phyloP scores from a whole-genome alignment of 2,329 filamentous ascomycete species.

The Fusarium odoratissimum region DNA sequence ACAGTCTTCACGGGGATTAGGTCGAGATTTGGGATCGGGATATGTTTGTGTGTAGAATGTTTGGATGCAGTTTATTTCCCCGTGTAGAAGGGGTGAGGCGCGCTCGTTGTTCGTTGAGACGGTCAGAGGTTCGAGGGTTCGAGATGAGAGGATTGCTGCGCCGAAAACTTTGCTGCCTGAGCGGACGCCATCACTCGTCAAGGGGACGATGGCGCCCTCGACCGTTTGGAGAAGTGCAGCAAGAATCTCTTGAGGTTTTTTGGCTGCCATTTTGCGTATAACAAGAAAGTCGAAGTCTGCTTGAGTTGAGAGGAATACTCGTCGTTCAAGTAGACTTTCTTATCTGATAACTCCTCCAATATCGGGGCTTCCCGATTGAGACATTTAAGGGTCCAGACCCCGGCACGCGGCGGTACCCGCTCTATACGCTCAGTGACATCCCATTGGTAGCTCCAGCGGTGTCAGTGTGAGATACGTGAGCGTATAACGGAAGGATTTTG shows the following conservation, averaged over 20 bases:
- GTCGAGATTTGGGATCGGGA: constrained; percentile 51
- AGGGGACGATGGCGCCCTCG: constrained; percentile 61
- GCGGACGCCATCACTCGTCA: constrained; percentile 61
- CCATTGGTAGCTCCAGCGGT: background rate
- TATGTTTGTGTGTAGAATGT: constrained; percentile 60
- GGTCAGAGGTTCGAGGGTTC: constrained; percentile 56
- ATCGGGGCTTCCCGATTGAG: constrained; percentile 9
- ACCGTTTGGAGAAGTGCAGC: constrained; percentile 55
- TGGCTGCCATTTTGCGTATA: background rate
- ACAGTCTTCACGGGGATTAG: constrained; percentile 58
- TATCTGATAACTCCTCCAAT: background rate
- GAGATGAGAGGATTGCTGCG: constrained; percentile 62
- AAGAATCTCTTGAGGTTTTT: constrained; percentile 47
- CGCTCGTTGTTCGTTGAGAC: constrained; percentile 68
- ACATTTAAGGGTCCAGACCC: background rate
- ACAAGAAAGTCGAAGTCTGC: fast-evolving
- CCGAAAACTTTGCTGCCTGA: constrained; percentile 68
- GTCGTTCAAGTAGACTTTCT: constrained; percentile 1
- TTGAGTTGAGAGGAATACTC: background rate
- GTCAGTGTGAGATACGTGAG: background rate
- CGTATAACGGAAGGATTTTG: background rate
- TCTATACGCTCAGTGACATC: background rate
- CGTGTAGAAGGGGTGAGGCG: constrained; percentile 66
- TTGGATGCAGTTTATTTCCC: constrained; percentile 71
- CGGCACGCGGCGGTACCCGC: constrained; percentile 19